Evolutionary conservation across 2,329 filamentous ascomycete genomes (phyloP).

Genomic region (Stemphylium beticola): DNA sequence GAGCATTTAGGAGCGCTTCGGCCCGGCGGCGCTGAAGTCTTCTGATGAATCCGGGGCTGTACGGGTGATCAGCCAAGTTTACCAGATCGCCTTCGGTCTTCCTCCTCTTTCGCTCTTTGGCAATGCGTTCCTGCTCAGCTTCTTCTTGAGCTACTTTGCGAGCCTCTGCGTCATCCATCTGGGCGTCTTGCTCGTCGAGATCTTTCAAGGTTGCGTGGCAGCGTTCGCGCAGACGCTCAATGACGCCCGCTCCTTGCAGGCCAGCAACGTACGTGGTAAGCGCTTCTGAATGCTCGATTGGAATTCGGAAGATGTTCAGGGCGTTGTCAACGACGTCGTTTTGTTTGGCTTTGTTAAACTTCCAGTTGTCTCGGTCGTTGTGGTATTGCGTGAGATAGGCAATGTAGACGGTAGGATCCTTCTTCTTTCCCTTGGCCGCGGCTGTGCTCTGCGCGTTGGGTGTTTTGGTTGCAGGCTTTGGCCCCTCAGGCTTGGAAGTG

Average conservation of each 20-base stretch:
- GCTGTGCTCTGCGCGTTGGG: not conserved
- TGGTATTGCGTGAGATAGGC: conserved; percentile 80
- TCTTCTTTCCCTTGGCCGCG: conserved; percentile 40
- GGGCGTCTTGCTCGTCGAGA: conserved; percentile 52
- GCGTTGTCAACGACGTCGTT: conserved; percentile 82
- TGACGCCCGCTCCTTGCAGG: conserved; percentile 74
- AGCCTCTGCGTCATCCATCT: conserved; percentile 45
- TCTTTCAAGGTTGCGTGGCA: conserved; percentile 67
- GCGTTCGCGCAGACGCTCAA: conserved; percentile 68
- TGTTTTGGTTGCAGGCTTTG: not conserved
- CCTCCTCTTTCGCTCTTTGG: conserved; percentile 39
- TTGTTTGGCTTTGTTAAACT: conserved; percentile 95
- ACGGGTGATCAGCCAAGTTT: conserved; percentile 27
- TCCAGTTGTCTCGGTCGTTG: conserved; percentile 75
- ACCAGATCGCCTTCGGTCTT: conserved; percentile 41
- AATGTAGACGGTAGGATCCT: conserved; percentile 69
- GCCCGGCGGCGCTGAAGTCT: conserved; percentile 43
- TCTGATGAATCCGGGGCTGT: conserved; percentile 40
- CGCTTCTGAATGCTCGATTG: conserved; percentile 69
- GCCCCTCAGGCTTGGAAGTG: not conserved
- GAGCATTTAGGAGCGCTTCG: conserved; percentile 38
- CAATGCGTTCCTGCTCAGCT: conserved; percentile 44
- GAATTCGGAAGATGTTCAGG: conserved; percentile 74
- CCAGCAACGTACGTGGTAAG: conserved; percentile 81
- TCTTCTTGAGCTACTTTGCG: conserved; percentile 47